Conservation (phyloP, 192 early-diverging fungal species). For the Tieghemiomyces parasiticus region DNA sequence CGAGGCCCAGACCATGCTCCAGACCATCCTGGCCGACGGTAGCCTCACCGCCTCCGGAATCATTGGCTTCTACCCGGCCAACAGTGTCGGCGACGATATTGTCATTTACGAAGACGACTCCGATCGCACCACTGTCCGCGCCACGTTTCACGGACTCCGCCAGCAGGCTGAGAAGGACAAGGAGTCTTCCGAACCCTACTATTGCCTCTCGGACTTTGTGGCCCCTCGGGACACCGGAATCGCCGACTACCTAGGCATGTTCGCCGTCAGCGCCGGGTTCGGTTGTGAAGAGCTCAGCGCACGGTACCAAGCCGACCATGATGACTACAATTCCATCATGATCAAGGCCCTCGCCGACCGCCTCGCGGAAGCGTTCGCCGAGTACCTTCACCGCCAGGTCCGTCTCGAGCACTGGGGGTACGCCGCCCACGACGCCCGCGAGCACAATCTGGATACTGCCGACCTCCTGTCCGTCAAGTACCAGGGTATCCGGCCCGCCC, state of each 20-base stretch:
- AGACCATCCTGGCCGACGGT: constrained; percentile 61
- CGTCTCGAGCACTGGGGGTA: constrained; percentile 87
- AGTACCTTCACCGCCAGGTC: constrained; percentile 77
- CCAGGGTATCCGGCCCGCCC: constrained; percentile 88
- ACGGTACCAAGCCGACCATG: constrained; percentile 63
- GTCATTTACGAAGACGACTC: constrained; percentile 70
- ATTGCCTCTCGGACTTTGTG: constrained; percentile 83
- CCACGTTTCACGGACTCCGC: constrained; percentile 76
- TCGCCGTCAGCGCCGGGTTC: constrained; percentile 82
- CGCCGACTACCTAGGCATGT: constrained; percentile 77
- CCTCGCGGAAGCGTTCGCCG: constrained; percentile 83
- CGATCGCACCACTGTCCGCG: constrained; percentile 41
- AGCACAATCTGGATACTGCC: constrained; percentile 53
- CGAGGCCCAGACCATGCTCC: constrained; percentile 70
- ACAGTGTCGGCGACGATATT: constrained; percentile 81
- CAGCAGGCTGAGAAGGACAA: constrained; percentile 76
- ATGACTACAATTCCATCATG: constrained; percentile 91
- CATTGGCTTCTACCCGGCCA: constrained; percentile 80
- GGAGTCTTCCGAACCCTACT: constrained; percentile 71
- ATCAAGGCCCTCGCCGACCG: constrained; percentile 90
- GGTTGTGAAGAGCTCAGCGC: constrained; percentile 76
- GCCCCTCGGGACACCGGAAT: constrained; percentile 61
- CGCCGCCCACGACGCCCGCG: constrained; percentile 48
- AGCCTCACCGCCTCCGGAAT: constrained; percentile 58
- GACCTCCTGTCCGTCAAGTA: constrained; percentile 87